Percentiles rank a stretch among this genome's conserved stretches.
Evolutionary conservation across 2,329 filamentous ascomycete genomes (phyloP).

Genomic region (Aspergillus chevalieri): DNA sequence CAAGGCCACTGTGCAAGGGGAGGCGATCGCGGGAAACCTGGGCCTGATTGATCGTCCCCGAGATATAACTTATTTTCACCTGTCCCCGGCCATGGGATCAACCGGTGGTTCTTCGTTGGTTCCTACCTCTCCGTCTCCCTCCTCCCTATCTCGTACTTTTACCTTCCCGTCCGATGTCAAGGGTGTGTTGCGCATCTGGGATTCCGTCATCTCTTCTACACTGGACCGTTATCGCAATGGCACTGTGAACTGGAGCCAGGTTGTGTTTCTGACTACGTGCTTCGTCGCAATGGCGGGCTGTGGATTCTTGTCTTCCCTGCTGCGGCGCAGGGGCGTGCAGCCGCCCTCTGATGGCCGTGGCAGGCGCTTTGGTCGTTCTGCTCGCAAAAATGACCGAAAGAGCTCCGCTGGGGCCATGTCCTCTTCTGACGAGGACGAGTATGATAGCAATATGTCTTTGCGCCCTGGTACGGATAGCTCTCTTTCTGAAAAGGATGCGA

Average conservation of each 20-base stretch:
- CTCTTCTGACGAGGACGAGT: conserved; percentile 32
- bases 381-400: conserved; percentile 18
- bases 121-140: neutral
- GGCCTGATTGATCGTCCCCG: conserved; percentile 2
- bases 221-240: conserved; percentile 21
- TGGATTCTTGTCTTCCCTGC: conserved; percentile 25
- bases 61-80: neutral
- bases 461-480: conserved; percentile 19
- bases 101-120: conserved; percentile 4
- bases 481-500: conserved; percentile 15
- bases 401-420: conserved; percentile 23
- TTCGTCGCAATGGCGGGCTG: conserved; percentile 33
- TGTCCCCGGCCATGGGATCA: conserved; percentile 9
- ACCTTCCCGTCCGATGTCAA: neutral
- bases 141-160: neutral
- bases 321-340: conserved; percentile 16
- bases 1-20: conserved; percentile 1
- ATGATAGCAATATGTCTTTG: conserved; percentile 29
- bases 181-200: conserved; percentile 5
- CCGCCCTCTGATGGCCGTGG: conserved; percentile 8
- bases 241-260: conserved; percentile 21
- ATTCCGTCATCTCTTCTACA: conserved; percentile 14
- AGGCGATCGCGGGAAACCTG: conserved; percentile 3
- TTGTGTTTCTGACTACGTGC: conserved; percentile 27
- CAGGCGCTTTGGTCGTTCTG: conserved; percentile 14